phyloP scores from a whole-genome alignment of 495 filamentous ascomycete genomes.

The Penicillium lagena region DNA sequence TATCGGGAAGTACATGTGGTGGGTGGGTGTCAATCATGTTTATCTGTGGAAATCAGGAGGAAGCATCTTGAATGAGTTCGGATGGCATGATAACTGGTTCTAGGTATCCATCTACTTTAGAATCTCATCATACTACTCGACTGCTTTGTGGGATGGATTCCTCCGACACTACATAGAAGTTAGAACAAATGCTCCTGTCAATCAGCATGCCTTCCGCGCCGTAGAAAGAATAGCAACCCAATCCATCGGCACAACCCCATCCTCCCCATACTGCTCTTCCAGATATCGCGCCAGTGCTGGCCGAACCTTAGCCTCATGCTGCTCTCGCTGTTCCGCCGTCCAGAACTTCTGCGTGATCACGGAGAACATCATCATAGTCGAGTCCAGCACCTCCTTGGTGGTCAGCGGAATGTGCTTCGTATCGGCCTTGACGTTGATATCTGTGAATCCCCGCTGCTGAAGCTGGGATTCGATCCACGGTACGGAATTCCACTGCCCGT shows the following conservation, averaged over 20 bases:
- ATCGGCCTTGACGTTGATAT: conserved; percentile 20
- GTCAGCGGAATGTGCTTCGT: conserved; percentile 11
- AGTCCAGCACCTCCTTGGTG: conserved; percentile 21
- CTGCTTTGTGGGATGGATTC: too few relatives aligned
- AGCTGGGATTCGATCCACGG: conserved; percentile 25
- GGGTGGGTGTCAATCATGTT: conserved; percentile 2
- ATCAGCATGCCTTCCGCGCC: conserved; percentile 17
- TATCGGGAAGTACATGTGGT: conserved; percentile 6
- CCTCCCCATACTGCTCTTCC: conserved; percentile 21
- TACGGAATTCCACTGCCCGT: conserved; percentile 26
- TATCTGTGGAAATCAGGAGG: conserved; percentile 17
- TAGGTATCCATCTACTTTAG: too few relatives aligned
- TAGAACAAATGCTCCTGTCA: background rate
- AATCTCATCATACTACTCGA: too few relatives aligned
- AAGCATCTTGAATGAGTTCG: too few relatives aligned
- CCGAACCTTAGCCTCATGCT: conserved; percentile 13
- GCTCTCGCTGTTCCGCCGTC: conserved; percentile 24
- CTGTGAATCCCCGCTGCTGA: conserved; percentile 20
- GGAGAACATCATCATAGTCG: conserved; percentile 22
- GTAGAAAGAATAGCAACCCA: conserved; percentile 31
- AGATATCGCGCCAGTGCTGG: conserved; percentile 24
- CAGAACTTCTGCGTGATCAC: conserved; percentile 21
- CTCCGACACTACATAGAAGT: too few relatives aligned
- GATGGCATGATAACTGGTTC: too few relatives aligned
- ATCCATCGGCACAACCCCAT: conserved; percentile 21